Evolutionary conservation across 441 rosid genomes (phyloP), one percentile per base, ranked within the genome.

Genomic region (Erysimum cheiri): DNA sequence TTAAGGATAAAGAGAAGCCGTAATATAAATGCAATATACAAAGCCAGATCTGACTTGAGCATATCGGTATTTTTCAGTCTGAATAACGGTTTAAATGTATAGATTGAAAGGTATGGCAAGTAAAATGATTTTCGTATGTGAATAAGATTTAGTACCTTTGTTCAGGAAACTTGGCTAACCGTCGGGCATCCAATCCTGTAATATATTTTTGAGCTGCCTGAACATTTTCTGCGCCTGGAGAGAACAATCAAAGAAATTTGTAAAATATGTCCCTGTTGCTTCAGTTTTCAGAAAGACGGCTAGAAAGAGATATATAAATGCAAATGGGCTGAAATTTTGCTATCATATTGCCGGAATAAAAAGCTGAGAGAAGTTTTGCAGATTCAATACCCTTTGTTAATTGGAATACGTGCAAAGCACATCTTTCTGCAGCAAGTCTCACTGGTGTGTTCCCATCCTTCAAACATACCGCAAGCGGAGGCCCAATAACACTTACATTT

Each of bases 171-270:
- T 93, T 96, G 22, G 99, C 71, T 60, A 96, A 84, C 56, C 97
- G 84, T 74, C 98, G 90, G 26, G 99, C 98, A 77, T 93, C 99
- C 84, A 96, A 82, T 69, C 99, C 98, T 9, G 98, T 89, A 24
- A 96, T 96, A 61, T 83, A 96, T 75, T 88, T 96, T 70, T 96
- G 98, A 40, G 98, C 91, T 31, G 88, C 86, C 78, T 87, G 96
- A 78, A 96, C 84, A 78, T 84, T 77, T 74, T 96, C 99, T 0
- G 84, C 22, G 46, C 96, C 98, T 95, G 85, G 5, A 40, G 69
- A 37, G 19, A 59, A 50, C 57, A 35, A 56, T 10, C 15, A 75
- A 55, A 39, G 31, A 22, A 56, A 8, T 15, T 46, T 47, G 71
- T 9, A 48, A 31, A 8, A 28, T 49, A 19, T 58, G 22, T 37